phyloP scores from a whole-genome alignment of 2,329 filamentous ascomycete species.

The Colletotrichum eremochloae region DNA sequence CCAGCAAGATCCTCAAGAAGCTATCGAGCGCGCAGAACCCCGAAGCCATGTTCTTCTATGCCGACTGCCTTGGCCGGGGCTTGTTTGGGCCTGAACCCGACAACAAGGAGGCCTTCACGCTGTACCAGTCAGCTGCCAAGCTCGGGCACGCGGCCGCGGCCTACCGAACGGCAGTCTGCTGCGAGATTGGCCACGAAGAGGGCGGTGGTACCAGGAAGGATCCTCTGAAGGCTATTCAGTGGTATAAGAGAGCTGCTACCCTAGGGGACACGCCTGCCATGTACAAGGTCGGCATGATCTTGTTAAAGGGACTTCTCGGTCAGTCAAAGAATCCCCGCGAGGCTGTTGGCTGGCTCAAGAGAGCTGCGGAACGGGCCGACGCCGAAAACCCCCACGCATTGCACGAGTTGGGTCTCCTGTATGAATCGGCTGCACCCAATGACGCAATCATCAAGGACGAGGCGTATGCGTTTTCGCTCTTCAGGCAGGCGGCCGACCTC shows the following conservation, averaged over 20 bases:
- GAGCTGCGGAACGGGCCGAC: constrained; percentile 90
- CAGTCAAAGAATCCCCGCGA: constrained; percentile 86
- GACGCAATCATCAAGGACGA: constrained; percentile 86
- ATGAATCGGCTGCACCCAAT: constrained; percentile 73
- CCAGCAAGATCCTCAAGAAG: constrained; percentile 93
- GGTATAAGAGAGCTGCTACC: constrained; percentile 94
- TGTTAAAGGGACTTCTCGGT: constrained; percentile 92
- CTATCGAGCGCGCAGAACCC: constrained; percentile 78
- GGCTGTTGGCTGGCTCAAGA: constrained; percentile 91
- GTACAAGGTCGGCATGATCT: constrained; percentile 98
- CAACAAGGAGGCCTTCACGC: constrained; percentile 89
- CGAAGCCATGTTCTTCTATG: constrained; percentile 94
- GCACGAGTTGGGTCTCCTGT: constrained; percentile 83
- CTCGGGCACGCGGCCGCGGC: constrained; percentile 86
- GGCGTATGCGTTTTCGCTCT: constrained; percentile 82
- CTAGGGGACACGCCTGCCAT: constrained; percentile 93
- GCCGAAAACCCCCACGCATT: constrained; percentile 93
- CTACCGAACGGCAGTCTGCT: constrained; percentile 96
- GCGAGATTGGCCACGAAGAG: constrained; percentile 94
- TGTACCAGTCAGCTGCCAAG: constrained; percentile 96
- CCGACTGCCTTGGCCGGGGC: constrained; percentile 89
- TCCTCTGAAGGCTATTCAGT: constrained; percentile 94
- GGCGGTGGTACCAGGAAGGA: constrained; percentile 94
- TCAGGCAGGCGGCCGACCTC: constrained; percentile 86
- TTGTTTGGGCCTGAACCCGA: constrained; percentile 83